phyloP scores from a whole-genome alignment of 768 basidiomycete genomes.

The Agaricus sinodeliciosus region DNA sequence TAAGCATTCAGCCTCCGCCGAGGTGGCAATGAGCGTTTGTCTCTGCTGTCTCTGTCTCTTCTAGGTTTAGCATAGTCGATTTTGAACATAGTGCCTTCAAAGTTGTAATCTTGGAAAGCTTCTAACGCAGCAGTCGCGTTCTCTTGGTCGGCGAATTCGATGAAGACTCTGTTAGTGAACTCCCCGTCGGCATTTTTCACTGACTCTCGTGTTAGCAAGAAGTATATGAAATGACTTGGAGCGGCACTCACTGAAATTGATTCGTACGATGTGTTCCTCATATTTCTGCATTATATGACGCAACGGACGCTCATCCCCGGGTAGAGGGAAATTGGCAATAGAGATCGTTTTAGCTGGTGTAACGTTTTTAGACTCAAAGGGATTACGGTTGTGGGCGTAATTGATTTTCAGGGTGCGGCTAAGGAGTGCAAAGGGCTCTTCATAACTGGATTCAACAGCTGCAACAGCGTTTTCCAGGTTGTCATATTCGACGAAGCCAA shows the following conservation, averaged over 20 bases:
- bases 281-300: constrained; percentile 20
- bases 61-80: constrained; percentile 31
- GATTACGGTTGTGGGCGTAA: constrained; percentile 21
- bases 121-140: constrained; percentile 42
- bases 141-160: constrained; percentile 44
- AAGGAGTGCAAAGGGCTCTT: constrained; percentile 42
- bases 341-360: constrained; percentile 25
- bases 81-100: constrained; percentile 27
- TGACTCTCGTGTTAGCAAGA: constrained; percentile 11
- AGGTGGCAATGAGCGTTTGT: too few relatives aligned
- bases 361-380: too few relatives aligned
- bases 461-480: constrained; percentile 27
- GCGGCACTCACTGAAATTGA: constrained; percentile 24
- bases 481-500: constrained; percentile 38
- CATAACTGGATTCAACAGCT: constrained; percentile 26
- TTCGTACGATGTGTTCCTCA: constrained; percentile 20
- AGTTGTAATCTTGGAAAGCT: constrained; percentile 30
- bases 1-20: too few relatives aligned
- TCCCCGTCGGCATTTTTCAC: constrained; percentile 27
- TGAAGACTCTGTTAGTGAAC: constrained; percentile 34
- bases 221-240: not conserved
- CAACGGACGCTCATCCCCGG: constrained; percentile 18
- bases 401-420: constrained; percentile 39
- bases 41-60: too few relatives aligned
- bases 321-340: constrained; percentile 18